Base-by-base conservation (phyloP, 768 basidiomycete species). In the Boletus rufocinnamomeus region DNA sequence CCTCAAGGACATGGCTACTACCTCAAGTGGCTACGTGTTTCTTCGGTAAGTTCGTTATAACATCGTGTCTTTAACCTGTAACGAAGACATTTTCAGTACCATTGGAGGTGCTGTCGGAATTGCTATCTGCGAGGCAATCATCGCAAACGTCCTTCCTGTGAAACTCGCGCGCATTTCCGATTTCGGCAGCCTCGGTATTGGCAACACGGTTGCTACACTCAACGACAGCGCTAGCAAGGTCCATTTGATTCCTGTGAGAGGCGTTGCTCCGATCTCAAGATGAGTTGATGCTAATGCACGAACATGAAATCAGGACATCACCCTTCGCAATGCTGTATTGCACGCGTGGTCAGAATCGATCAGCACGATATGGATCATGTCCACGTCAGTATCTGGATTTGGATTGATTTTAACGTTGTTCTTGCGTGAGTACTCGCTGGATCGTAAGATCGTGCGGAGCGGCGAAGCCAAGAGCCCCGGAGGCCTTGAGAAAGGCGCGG, bases 1-100 rank as follows among this genome's bases (percentile, higher is more conserved):
- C 0, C 66, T 91, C 17, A 86, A 85, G 64, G 90, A 93, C 62
- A 91, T 93, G 90, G 90, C 91, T 3, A 91, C 91, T 2, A 85
- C 84, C 53, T 91, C 91, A 0, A 76, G 82, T 1, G 84, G 85
- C 0, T 88, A 87, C 66, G 82, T 82, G 23, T 87, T 94, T 66
- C 75, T 93, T 61, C 80, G 88, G 84, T 86, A 68, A 32, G 73
- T 56, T 19, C 6, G 30, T 37, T 19, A 13, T 37, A 9, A 16
- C 14, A n/a, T 44, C 8, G 6, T 17, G 35, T 44, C 6, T 14
- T 21, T 5, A 45, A 21, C 13, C 34, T 23, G 89, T 40, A n/a
- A 49, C 56, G 53, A 61, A n/a, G 58, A 37, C 59, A 43, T 44
- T 45, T 61, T 23, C 45, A 88, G 88, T 60, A 84, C 82, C 5